phyloP scores from a whole-genome alignment of 2,329 filamentous ascomycete genomes.

The Apiospora koreana region DNA sequence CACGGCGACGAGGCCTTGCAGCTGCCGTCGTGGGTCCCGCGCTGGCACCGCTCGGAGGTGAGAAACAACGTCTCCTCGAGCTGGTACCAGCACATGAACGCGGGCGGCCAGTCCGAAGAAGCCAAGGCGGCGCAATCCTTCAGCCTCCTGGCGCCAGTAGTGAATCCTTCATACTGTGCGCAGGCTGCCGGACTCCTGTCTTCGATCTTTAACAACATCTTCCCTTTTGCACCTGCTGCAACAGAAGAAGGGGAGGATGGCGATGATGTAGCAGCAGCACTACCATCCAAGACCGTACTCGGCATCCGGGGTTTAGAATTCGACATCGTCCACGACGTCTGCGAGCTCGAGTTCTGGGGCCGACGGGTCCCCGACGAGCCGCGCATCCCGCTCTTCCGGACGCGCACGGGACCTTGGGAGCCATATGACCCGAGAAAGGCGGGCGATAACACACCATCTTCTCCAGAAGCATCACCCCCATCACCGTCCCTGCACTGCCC shows the following conservation, averaged over 20 bases:
- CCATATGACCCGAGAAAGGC: neutral
- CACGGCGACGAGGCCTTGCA: neutral
- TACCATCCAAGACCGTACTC: neutral
- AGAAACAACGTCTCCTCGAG: neutral
- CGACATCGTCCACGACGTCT: conserved; percentile 8
- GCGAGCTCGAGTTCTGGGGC: conserved; percentile 10
- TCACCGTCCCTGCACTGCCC: neutral
- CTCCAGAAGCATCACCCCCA: neutral
- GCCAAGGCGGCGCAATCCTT: neutral
- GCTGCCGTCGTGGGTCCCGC: neutral
- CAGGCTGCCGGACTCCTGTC: too few species aligned
- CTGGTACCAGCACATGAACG: neutral
- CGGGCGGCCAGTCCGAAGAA: neutral
- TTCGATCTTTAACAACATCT: too few species aligned
- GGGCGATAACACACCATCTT: neutral
- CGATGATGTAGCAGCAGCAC: neutral
- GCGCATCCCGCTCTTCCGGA: conserved; percentile 6
- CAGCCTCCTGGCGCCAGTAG: neutral
- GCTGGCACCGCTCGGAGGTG: neutral
- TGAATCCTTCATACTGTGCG: neutral
- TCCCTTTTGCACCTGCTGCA: neutral
- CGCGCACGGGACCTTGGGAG: neutral
- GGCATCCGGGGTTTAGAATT: neutral
- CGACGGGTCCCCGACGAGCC: neutral
- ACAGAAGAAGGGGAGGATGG: too few species aligned